These are phyloP conservation scores for Shiraia sp. DNA, from an alignment of 2,329 filamentous ascomycete species.

Conservation along the genomic window DNA sequence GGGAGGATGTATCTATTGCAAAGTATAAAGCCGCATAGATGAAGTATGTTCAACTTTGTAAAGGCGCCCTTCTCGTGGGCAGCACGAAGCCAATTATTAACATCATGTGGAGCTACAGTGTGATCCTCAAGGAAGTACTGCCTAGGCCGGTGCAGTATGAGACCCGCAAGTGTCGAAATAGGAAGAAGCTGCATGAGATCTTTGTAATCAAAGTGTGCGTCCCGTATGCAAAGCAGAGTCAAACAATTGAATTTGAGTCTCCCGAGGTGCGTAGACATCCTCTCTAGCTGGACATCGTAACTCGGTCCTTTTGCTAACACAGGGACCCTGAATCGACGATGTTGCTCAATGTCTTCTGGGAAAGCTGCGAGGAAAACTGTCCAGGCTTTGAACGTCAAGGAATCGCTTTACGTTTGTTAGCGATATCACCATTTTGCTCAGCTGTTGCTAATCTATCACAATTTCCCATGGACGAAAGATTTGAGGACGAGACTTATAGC, in stretches of 20 bases:
- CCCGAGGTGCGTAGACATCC: constrained; percentile 15
- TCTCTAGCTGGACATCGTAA: constrained; percentile 9
- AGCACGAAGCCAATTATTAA: constrained; percentile 25
- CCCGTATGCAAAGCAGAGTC: constrained; percentile 22
- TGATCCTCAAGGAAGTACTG: background rate
- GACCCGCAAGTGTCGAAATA: constrained; percentile 20
- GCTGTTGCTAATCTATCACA: too few relatives aligned
- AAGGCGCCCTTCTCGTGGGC: constrained; percentile 21
- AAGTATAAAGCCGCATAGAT: constrained; percentile 13
- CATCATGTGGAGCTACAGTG: constrained; percentile 4
- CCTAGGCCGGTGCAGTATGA: constrained; percentile 15
- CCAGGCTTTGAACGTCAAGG: constrained; percentile 20
- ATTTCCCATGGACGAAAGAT: background rate
- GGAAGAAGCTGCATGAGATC: constrained; percentile 20
- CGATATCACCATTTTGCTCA: too few relatives aligned
- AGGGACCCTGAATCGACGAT: constrained; percentile 13
- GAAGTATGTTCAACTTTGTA: constrained; percentile 16
- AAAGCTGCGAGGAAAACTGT: constrained; percentile 20
- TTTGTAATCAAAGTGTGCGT: constrained; percentile 7
- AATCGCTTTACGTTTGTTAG: constrained; percentile 10
- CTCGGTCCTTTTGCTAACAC: background rate
- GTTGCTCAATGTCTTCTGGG: constrained; percentile 16
- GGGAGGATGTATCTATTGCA: constrained; percentile 6
- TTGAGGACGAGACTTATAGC: background rate
- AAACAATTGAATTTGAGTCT: constrained; percentile 16